Evolutionary conservation across 2,329 filamentous ascomycete species (phyloP).

Genomic region (Talaromyces verruculosus): DNA sequence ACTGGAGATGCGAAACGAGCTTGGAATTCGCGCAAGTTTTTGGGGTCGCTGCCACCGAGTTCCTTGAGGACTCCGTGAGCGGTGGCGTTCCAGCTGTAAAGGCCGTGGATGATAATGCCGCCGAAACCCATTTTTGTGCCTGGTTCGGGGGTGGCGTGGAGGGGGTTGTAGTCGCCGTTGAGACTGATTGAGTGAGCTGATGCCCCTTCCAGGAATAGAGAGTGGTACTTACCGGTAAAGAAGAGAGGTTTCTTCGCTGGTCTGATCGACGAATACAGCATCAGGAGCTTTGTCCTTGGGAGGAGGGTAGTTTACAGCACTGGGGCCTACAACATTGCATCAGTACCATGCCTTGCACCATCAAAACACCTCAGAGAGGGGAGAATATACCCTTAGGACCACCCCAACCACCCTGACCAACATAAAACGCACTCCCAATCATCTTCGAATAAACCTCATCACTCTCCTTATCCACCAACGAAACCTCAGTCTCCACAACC

Average conservation of each 20-base stretch:
- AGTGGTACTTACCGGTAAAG: constrained; percentile 60
- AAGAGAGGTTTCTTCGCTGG: constrained; percentile 68
- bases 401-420: constrained; percentile 80
- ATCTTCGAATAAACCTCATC: constrained; percentile 71
- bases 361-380: neutral
- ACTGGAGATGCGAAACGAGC: constrained; percentile 85
- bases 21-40: constrained; percentile 84
- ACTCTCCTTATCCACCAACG: constrained; percentile 68
- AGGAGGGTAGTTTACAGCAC: constrained; percentile 74
- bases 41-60: constrained; percentile 73
- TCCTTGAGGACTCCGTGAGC: constrained; percentile 70
- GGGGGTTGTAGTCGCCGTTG: constrained; percentile 92
- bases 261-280: constrained; percentile 67
- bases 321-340: constrained; percentile 50
- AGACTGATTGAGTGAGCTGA: constrained; percentile 51
- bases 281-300: constrained; percentile 72
- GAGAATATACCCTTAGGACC: constrained; percentile 71
- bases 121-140: constrained; percentile 89
- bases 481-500: constrained; percentile 75
- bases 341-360: neutral
- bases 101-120: constrained; percentile 82
- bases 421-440: constrained; percentile 72
- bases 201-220: neutral
- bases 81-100: constrained; percentile 82
- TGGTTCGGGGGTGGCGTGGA: constrained; percentile 83